Evolutionary conservation across 192 early-diverging fungal genomes (phyloP).

Genomic region (Umbelopsis isabellina): DNA sequence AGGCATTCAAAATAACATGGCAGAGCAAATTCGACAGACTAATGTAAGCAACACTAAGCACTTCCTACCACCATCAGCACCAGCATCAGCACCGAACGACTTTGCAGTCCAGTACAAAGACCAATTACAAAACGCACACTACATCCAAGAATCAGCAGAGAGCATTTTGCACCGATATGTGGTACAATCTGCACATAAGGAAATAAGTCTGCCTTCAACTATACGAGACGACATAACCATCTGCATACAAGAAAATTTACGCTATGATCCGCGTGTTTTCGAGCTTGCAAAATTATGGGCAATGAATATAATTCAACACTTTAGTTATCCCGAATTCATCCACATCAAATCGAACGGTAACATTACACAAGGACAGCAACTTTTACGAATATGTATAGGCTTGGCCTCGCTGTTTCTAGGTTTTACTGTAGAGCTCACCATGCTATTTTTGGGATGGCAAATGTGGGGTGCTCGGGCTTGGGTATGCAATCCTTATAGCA

Average conservation of each 20-base stretch:
- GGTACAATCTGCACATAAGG: constrained; percentile 51
- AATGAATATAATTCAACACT: constrained; percentile 1
- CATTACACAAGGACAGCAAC: constrained; percentile 49
- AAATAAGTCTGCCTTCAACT: constrained; percentile 44
- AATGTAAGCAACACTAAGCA: not conserved
- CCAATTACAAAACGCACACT: constrained; percentile 2
- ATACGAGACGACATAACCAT: constrained; percentile 39
- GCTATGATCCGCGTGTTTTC: constrained; percentile 54
- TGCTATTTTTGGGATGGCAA: constrained; percentile 57
- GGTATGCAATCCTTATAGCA: constrained; percentile 41
- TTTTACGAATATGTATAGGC: constrained; percentile 47
- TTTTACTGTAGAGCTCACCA: constrained; percentile 50
- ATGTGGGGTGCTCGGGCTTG: constrained; percentile 52
- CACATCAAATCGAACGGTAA: constrained; percentile 35
- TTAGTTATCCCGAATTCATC: not conserved
- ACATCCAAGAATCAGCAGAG: constrained; percentile 46
- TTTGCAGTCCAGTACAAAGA: not conserved
- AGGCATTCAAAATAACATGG: not conserved
- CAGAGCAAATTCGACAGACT: not conserved
- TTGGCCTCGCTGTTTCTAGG: constrained; percentile 55
- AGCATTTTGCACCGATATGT: constrained; percentile 60
- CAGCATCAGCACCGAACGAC: not conserved
- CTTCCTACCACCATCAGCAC: not conserved
- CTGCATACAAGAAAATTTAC: constrained; percentile 23
- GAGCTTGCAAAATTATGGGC: constrained; percentile 51